Evolutionary conservation across 495 filamentous ascomycete genomes (phyloP).

Genomic region (Amorphotheca resinae): DNA sequence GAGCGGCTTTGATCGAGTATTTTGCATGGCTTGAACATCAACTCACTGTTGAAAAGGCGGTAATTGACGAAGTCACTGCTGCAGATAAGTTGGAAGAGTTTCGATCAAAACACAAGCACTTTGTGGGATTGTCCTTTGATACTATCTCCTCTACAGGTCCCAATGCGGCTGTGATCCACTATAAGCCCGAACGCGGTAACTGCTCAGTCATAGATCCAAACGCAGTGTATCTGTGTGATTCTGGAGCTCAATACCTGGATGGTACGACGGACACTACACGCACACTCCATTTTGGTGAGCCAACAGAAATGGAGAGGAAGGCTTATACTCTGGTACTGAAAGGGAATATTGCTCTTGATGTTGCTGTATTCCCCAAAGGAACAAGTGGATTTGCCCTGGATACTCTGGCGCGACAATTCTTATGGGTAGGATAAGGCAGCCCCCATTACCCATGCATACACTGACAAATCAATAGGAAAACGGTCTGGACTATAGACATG

Average conservation of each 20-base stretch:
- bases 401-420: slow-evolving; percentile 73
- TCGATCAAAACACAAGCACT: slow-evolving; percentile 67
- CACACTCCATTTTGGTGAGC: slow-evolving; percentile 83
- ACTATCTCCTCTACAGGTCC: slow-evolving; percentile 93
- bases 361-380: slow-evolving; percentile 83
- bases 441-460: slow-evolving; percentile 6
- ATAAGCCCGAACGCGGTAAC: slow-evolving; percentile 75
- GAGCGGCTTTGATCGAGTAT: slow-evolving; percentile 81
- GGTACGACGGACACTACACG: slow-evolving; percentile 95
- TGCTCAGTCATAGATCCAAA: slow-evolving; percentile 80
- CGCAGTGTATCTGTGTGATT: slow-evolving; percentile 90
- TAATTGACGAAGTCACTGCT: slow-evolving; percentile 76
- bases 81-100: slow-evolving; percentile 83
- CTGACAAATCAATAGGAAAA: slow-evolving; percentile 37
- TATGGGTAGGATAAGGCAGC: slow-evolving; percentile 50
- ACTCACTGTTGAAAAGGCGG: slow-evolving; percentile 56
- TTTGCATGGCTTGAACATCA: slow-evolving; percentile 97
- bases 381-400: slow-evolving; percentile 91
- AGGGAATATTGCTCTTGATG: slow-evolving; percentile 86
- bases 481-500: slow-evolving; percentile 91
- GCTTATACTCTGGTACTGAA: slow-evolving; percentile 94
- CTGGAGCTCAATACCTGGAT: slow-evolving; percentile 87
- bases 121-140: slow-evolving; percentile 85
- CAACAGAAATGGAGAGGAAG: slow-evolving; percentile 74
- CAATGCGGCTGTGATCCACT: slow-evolving; percentile 96